These are phyloP conservation scores for Trypanosoma lewisi DNA, from an alignment of 208 protist species.

Conservation along the genomic window DNA sequence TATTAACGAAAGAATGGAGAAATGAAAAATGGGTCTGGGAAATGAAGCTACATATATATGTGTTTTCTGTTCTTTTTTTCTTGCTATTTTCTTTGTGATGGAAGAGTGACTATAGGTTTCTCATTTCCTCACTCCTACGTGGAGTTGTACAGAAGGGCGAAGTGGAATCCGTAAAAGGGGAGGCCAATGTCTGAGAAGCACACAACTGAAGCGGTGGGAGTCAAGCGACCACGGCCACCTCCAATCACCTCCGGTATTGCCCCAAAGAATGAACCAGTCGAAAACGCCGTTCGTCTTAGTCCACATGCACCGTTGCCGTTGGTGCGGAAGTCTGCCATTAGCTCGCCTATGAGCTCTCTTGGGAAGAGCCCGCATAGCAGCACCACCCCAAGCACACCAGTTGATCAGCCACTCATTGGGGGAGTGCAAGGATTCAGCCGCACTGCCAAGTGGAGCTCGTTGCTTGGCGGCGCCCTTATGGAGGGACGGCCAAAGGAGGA, in stretches of 20 bases:
- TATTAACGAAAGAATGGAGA: too few species aligned
- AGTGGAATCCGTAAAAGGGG: not conserved
- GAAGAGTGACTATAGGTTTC: not conserved
- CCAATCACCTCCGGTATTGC: slow-evolving; percentile 20
- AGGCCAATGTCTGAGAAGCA: slow-evolving; percentile 6
- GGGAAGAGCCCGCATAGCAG: slow-evolving; percentile 26
- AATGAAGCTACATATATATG: too few species aligned
- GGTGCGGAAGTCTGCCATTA: slow-evolving; percentile 25
- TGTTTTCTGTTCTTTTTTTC: slow-evolving; percentile 3
- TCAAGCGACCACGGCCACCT: slow-evolving; percentile 39
- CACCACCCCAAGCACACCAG: slow-evolving; percentile 40
- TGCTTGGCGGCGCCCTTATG: slow-evolving; percentile 45
- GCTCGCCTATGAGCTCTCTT: slow-evolving; percentile 24
- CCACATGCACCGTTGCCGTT: slow-evolving; percentile 6
- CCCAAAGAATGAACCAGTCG: not conserved
- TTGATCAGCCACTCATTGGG: not conserved
- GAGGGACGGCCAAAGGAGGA: slow-evolving; percentile 36
- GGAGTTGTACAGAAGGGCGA: not conserved
- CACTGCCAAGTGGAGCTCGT: slow-evolving; percentile 36
- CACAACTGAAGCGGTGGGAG: not conserved
- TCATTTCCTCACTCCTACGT: not conserved
- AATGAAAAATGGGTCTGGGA: too few species aligned
- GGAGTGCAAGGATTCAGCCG: slow-evolving; percentile 15
- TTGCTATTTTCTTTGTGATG: not conserved
- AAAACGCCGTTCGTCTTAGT: not conserved